These are phyloP conservation scores for Pythium rhizo-oryzae DNA, from an alignment of 352 stramenopile species.

Conservation along the genomic window DNA sequence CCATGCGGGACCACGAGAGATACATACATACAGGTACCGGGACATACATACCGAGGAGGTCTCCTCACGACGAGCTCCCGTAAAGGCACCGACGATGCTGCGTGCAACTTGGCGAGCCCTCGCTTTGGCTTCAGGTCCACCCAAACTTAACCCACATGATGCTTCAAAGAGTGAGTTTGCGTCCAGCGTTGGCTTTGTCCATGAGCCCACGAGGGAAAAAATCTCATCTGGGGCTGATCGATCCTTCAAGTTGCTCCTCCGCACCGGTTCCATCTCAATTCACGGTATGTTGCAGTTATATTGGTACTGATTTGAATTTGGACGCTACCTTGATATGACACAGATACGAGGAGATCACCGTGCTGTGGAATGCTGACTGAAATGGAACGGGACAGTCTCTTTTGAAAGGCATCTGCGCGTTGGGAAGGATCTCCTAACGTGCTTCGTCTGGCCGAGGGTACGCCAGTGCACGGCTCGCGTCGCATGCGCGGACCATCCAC, in stretches of 20 bases:
- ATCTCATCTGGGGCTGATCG: constrained; percentile 5
- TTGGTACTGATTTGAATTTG: neutral
- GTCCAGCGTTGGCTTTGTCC: constrained; percentile 9
- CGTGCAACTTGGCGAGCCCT: neutral
- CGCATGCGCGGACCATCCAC: constrained; percentile 1
- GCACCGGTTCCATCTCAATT: neutral
- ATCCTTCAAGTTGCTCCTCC: constrained; percentile 20
- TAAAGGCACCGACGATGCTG: neutral
- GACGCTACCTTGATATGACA: neutral
- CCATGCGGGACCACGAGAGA: too few species aligned
- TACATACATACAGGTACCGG: neutral
- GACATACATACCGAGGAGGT: neutral
- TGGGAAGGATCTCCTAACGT: constrained; percentile 11
- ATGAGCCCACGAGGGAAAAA: neutral
- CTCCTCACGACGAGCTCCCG: neutral
- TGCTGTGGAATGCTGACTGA: neutral
- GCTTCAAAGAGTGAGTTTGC: constrained; percentile 6
- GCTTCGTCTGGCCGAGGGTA: neutral
- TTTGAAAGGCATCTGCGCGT: constrained; percentile 17
- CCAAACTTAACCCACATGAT: constrained; percentile 9
- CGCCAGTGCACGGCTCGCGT: neutral
- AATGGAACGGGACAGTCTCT: constrained; percentile 1
- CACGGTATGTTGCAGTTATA: neutral
- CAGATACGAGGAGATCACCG: neutral
- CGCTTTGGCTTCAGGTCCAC: constrained; percentile 15